Conservation (phyloP, 208 protist species). For the Tritrichomonas foetus region DNA sequence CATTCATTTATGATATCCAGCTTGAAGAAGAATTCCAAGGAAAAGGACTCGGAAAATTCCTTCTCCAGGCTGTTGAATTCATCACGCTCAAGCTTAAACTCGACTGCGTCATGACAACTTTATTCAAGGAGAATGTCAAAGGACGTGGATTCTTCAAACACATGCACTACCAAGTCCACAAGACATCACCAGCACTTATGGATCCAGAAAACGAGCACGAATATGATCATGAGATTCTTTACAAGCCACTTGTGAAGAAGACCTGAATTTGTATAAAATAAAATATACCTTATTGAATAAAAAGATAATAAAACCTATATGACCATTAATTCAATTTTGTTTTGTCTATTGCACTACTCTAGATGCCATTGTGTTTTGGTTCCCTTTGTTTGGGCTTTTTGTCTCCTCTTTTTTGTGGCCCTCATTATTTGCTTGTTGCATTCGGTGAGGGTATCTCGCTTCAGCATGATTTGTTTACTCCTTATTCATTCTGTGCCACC, state of each 20-base stretch:
- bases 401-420: too few species aligned
- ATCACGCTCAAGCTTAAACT: not conserved
- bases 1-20: constrained; percentile 30
- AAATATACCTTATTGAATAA: too few species aligned
- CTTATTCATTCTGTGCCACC: too few species aligned
- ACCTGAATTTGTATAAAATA: not conserved
- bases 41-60: not conserved
- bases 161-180: not conserved
- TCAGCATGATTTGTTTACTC: too few species aligned
- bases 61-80: not conserved
- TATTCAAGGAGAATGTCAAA: not conserved
- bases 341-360: not conserved
- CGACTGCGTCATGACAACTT: not conserved
- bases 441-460: too few species aligned
- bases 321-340: not conserved
- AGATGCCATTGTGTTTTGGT: too few species aligned
- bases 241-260: not conserved
- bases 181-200: not conserved
- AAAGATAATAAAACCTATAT: not conserved
- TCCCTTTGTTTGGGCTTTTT: too few species aligned
- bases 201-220: constrained; percentile 15
- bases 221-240: constrained; percentile 27
- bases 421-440: too few species aligned
- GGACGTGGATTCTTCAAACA: not conserved
- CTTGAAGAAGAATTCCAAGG: not conserved